Conservation (phyloP, 2,329 filamentous ascomycete species). For the Chaetomiaceae sp. region DNA sequence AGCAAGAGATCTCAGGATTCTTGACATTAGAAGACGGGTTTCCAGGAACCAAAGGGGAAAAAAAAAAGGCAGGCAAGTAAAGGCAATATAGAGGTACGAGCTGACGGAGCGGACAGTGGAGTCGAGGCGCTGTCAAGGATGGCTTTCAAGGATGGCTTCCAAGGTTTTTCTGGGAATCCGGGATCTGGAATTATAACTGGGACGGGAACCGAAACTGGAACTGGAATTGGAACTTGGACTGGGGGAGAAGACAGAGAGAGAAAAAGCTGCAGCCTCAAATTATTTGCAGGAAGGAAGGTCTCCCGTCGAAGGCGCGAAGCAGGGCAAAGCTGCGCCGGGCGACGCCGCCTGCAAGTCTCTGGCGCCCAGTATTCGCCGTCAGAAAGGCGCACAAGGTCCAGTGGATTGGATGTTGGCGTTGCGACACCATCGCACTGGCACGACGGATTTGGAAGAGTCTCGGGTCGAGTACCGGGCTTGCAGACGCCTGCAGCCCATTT, state of each 20-base stretch:
- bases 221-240: too few species aligned
- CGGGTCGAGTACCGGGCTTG: neutral
- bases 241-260: too few species aligned
- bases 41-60: neutral
- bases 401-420: too few species aligned
- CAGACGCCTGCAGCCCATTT: too few species aligned
- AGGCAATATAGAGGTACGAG: neutral
- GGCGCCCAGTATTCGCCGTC: neutral
- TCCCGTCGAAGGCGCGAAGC: slow-evolving; percentile 1
- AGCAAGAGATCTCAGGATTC: slow-evolving; percentile 18
- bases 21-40: slow-evolving; percentile 14
- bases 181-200: too few species aligned
- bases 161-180: slow-evolving; percentile 6
- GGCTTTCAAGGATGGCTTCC: slow-evolving; percentile 1
- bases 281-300: neutral
- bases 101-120: neutral
- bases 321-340: slow-evolving; percentile 12
- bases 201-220: too few species aligned
- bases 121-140: neutral
- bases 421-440: neutral
- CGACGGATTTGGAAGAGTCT: slow-evolving; percentile 7
- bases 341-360: slow-evolving; percentile 13
- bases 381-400: neutral
- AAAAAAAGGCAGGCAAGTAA: too few species aligned
- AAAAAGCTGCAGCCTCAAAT: neutral